Base-by-base conservation (phyloP, 1,284 basidiomycete species). In the Sporisorium reilianum region DNA sequence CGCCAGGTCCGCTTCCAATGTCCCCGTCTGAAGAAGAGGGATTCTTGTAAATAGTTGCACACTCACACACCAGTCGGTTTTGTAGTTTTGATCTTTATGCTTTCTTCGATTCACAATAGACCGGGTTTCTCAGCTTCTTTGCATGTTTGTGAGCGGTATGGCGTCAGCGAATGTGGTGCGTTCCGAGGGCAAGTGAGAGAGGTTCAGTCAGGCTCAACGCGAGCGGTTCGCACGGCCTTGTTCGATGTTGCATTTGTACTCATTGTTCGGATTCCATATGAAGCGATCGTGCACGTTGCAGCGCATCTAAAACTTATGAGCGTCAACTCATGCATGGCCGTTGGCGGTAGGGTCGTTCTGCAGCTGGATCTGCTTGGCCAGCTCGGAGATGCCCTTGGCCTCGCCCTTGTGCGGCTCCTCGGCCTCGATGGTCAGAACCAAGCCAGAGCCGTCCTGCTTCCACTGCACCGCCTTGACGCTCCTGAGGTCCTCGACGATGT, bases 401-500 rank as follows among this genome's bases (percentile, higher is more conserved):
- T 70, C 75, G 18, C 66, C 61, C 46, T 58, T 54, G 8, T 76
- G 64, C 25, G 66, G 70, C 53, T 79, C 73, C 56, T 79, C 75
- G 20, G 72, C 75, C 25, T 77, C 55, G 49, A 83, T 80, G 14
- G 75, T 80, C 44, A 83, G 52, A 18, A 77, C 36, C 26, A 81
- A 48, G 20, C 64, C 64, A 5, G 58, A 51, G 18, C 77, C 81
- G 38, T 80, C 65, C 10, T 64, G 51, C 20, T 73, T 75, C 83
- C 83, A 84, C n/a, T 58, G 20, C 1, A 82, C 83, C 4, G 32
- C 6, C 7, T 25, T 51, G 22, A 84, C 83, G 42, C 72, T 71
- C 26, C 70, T 48, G 9, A 84, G 66, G 60, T 84, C 81, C 48
- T 80, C 55, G 6, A 83, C 80, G 40, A 84, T 80, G 50, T 56